phyloP scores from a whole-genome alignment of 2,329 filamentous ascomycete genomes.

The Ophiostoma sp. region DNA sequence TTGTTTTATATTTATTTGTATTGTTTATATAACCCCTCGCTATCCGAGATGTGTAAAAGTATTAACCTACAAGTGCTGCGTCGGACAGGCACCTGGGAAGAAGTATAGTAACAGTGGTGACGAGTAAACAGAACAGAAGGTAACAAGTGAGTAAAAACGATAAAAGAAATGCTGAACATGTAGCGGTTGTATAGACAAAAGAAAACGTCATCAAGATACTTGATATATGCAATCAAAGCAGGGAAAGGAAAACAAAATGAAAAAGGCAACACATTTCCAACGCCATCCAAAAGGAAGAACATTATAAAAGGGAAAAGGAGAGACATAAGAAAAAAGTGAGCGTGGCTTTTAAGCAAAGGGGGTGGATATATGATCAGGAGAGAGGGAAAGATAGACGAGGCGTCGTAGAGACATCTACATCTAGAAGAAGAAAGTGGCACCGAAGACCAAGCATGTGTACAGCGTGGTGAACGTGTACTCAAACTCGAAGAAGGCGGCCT shows the following conservation, averaged over 20 bases:
- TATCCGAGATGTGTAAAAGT: conserved; percentile 10
- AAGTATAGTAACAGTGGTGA: conserved; percentile 8
- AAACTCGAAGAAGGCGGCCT: conserved; percentile 52
- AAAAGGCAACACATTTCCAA: conserved; percentile 6
- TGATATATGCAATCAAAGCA: conserved; percentile 6
- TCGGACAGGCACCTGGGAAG: conserved; percentile 12
- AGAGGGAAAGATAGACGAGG: not conserved
- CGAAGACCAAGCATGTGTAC: conserved; percentile 48
- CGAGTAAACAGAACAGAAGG: not conserved
- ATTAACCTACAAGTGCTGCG: conserved; percentile 13
- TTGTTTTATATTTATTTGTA: conserved; percentile 9
- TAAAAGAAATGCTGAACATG: conserved; percentile 13
- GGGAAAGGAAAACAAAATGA: not conserved
- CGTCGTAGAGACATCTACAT: no score
- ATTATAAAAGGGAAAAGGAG: conserved; percentile 8
- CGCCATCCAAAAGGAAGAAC: conserved; percentile 1
- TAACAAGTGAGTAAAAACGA: not conserved
- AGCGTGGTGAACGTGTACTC: conserved; percentile 48
- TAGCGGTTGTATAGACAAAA: conserved; percentile 5
- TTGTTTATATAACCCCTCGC: conserved; percentile 14
- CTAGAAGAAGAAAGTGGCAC: conserved; percentile 30
- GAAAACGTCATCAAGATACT: conserved; percentile 16
- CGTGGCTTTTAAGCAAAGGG: conserved; percentile 10
- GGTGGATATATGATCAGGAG: not conserved
- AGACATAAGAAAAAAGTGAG: conserved; percentile 11